Base-by-base conservation (phyloP, 805 yeast species). In the Candida verbasci region DNA sequence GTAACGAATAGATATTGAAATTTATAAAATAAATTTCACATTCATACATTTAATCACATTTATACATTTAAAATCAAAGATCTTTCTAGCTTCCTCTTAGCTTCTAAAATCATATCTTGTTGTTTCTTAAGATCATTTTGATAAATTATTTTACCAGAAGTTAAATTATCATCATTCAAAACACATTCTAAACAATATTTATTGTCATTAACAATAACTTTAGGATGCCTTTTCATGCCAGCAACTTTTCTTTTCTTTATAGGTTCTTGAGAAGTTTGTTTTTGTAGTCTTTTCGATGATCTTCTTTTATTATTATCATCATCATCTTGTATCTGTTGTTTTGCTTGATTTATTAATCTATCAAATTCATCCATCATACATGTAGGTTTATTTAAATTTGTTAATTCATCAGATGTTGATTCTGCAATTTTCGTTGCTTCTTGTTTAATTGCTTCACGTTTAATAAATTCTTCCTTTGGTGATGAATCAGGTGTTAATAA, bases 141-240 rank as follows among this genome's bases (percentile, higher is more conserved):
- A 24, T 23, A 31, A n/a, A 31, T 20, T 11, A 31, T 31, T 21
- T 31, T 31, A 16, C 34, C 34, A 5, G 17, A 11, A 11, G n/a
- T 21, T 4, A 29, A 18, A 3, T 3, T 23, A 6, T 21, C 28
- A 25, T 22, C 15, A 33, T 47, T 41, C 17, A 44, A 43, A 20
- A 52, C 48, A 37, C 70, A 64, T 25, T 55, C 56, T 16, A 64
- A 44, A 34, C 70, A 63, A 34, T 61, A 43, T 30, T 46, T 43
- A 21, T 23, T 23, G 3, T 30, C 34, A 23, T 31, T 25, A 4
- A 14, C 16, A 25, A 25, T 14, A 14, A 6, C 6, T 25, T 25
- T 25, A 14, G 4, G 6, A 12, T 25, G 28, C 12, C 17, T 25
- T n/a, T 25, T 25, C 28, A 25, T 25, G 4, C 28, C 28, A 6